Base-by-base conservation (phyloP, 2,329 filamentous ascomycete species). In the Emericellopsis atlantica region DNA sequence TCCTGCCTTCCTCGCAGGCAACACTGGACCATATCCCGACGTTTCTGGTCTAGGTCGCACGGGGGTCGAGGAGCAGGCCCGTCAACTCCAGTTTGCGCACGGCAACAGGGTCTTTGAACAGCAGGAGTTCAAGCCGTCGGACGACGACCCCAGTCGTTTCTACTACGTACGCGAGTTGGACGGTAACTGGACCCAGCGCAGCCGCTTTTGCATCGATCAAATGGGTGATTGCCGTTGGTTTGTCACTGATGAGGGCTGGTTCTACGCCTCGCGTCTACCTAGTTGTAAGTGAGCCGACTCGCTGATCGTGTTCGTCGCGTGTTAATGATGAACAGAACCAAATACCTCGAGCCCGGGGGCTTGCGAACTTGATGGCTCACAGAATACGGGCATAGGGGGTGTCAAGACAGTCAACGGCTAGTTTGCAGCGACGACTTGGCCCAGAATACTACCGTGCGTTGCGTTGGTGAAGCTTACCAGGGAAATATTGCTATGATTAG, bases 121-220 rank as follows among this genome's bases (percentile, higher is more conserved):
- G 14, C 75, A 80, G 62, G 74, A 79, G 49, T 76, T 79, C 53
- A 74, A 77, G 57, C 77, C 77, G 2, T 65, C 67, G 16, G 76
- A 80, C 51, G 69, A 76, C 47, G 70, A 79, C 56, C 69, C 71
- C 32, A 66, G 65, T 36, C 73, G 75, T 46, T 71, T 74, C 61
- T 81, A 80, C 60, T 74, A 69, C 61, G 67, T 72, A 49, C 70
- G 74, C 43, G 75, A 81, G 59, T 58, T 72, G 48, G 74, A 81
- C 55, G 70, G 72, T 39, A 67, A 70, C 44, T 80, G 70, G 70
- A 71, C 69, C 31, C 66, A 76, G 56, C 69, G 73, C 54, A 74
- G 67, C 54, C 72, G 76, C 26, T 67, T 67, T 55, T 71, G 73
- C 40, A 75, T 81, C 55, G 76, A 81, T 53, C 63, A 66, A 51